A percentile compares a stretch with the other conserved stretches of the same genome.
Evolutionary conservation across 345 rosid genomes (phyloP).

Genomic region (Durio zibethinus): DNA sequence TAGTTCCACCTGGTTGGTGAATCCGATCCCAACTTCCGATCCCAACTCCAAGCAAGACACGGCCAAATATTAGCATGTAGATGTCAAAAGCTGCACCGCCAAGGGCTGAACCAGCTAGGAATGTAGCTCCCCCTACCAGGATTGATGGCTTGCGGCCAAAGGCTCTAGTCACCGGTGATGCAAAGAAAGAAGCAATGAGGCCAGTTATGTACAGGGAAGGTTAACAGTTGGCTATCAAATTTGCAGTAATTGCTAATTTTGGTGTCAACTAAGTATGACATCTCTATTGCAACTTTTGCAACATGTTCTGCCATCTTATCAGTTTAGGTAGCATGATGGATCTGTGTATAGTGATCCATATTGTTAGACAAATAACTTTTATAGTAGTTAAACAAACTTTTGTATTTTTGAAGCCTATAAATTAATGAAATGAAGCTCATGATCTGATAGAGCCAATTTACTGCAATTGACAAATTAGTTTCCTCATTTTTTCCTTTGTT

Average conservation of each 20-base stretch:
- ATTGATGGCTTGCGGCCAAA: conserved; percentile 69
- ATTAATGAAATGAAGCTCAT: too few relatives aligned
- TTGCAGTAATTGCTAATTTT: conserved; percentile 63
- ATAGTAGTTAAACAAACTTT: too few relatives aligned
- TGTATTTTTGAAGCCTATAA: too few relatives aligned
- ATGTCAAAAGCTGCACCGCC: conserved; percentile 50
- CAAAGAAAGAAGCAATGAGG: conserved; percentile 56
- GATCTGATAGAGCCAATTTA: too few relatives aligned
- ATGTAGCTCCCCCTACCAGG: conserved; percentile 50
- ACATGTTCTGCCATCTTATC: too few relatives aligned
- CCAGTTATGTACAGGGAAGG: conserved; percentile 72
- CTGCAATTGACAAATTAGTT: too few relatives aligned
- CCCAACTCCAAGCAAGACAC: conserved; percentile 65
- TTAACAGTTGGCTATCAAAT: conserved; percentile 64
- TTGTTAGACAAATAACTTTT: too few relatives aligned
- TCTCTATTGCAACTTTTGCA: too few relatives aligned
- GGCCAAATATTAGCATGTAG: conserved; percentile 62
- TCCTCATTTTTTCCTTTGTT: too few relatives aligned
- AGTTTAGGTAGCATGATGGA: too few relatives aligned
- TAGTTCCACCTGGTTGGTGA: conserved; percentile 60
- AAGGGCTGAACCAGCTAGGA: conserved; percentile 62
- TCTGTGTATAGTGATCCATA: too few relatives aligned
- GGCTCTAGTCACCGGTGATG: conserved; percentile 49
- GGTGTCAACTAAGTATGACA: too few relatives aligned
- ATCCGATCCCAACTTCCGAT: conserved; percentile 75